Evolutionary conservation across 768 basidiomycete genomes (phyloP).

Genomic region (Suillus subalutaceus): DNA sequence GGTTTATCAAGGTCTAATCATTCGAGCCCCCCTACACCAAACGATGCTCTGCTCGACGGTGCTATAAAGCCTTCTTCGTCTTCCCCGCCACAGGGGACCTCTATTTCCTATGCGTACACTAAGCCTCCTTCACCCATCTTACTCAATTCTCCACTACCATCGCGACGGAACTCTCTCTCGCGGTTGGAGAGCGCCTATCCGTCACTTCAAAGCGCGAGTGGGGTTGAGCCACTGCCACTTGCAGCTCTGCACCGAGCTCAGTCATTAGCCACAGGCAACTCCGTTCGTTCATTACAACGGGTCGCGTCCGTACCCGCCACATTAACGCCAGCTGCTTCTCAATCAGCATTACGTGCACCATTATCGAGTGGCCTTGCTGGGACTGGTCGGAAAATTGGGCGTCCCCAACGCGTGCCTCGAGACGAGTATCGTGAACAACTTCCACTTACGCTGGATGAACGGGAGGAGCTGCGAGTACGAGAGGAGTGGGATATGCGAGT

Average conservation of each 20-base stretch:
- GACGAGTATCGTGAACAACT: constrained; percentile 36
- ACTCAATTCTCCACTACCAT: constrained; percentile 41
- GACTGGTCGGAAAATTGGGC: constrained; percentile 36
- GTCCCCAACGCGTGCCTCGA: constrained; percentile 41
- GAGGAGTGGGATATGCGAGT: constrained; percentile 32
- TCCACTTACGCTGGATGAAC: constrained; percentile 33
- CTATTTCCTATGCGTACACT: constrained; percentile 22
- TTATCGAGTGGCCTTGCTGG: constrained; percentile 36
- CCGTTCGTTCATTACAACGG: constrained; percentile 63
- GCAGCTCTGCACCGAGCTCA: constrained; percentile 34
- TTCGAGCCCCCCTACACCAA: constrained; percentile 46
- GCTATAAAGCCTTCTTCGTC: constrained; percentile 27
- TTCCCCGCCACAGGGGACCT: constrained; percentile 28
- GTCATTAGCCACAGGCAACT: constrained; percentile 20
- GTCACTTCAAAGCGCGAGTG: constrained; percentile 34
- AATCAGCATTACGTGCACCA: constrained; percentile 31
- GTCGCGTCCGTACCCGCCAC: constrained; percentile 62
- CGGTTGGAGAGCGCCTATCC: constrained; percentile 68
- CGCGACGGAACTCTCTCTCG: constrained; percentile 55
- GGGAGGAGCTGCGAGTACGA: constrained; percentile 35
- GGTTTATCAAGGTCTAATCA: constrained; percentile 39
- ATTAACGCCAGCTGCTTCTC: constrained; percentile 31
- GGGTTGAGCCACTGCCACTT: constrained; percentile 24
- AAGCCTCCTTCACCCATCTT: constrained; percentile 39
- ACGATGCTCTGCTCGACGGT: constrained; percentile 32